Percentiles rank a stretch among this genome's conserved stretches.
Conservation (phyloP, 2,329 filamentous ascomycete genomes). For the Huntiella omanensis region DNA sequence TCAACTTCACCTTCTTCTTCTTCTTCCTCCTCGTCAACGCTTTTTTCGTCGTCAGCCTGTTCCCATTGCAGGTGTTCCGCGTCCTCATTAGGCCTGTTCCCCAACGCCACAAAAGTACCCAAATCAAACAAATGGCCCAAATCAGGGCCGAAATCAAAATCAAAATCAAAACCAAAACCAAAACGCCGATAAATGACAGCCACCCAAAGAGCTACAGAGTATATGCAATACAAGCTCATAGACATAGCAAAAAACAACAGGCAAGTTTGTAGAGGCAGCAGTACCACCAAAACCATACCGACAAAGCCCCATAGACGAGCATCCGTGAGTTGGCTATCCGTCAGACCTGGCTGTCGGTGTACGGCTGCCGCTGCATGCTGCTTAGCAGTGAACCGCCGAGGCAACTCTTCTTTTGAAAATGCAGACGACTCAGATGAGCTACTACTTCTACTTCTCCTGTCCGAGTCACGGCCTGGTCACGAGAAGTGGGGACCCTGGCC, state of each 20-base stretch:
- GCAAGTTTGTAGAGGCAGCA: slow-evolving; percentile 8
- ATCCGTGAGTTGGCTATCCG: too few species aligned
- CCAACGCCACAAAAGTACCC: neutral
- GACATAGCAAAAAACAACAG: slow-evolving; percentile 1
- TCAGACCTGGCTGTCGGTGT: neutral
- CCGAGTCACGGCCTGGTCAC: slow-evolving; percentile 8
- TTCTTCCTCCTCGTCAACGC: slow-evolving; percentile 16
- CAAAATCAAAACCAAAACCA: slow-evolving; percentile 2
- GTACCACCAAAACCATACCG: slow-evolving; percentile 4
- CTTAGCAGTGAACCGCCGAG: too few species aligned
- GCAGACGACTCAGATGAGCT: too few species aligned
- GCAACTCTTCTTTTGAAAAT: too few species aligned
- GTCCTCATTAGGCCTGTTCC: neutral
- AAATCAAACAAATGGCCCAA: neutral
- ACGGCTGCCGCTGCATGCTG: neutral
- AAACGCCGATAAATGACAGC: slow-evolving; percentile 1
- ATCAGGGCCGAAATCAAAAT: neutral
- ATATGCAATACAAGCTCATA: slow-evolving; percentile 1
- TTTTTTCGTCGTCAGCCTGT: slow-evolving; percentile 18
- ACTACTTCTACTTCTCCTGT: too few species aligned
- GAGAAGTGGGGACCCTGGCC: slow-evolving; percentile 40
- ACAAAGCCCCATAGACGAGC: slow-evolving; percentile 3
- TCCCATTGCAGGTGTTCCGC: neutral
- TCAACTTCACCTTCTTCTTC: slow-evolving; percentile 18
- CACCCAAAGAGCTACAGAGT: neutral